Conservation (phyloP, 148 eudicot species). For the Talinum fruticosum region DNA sequence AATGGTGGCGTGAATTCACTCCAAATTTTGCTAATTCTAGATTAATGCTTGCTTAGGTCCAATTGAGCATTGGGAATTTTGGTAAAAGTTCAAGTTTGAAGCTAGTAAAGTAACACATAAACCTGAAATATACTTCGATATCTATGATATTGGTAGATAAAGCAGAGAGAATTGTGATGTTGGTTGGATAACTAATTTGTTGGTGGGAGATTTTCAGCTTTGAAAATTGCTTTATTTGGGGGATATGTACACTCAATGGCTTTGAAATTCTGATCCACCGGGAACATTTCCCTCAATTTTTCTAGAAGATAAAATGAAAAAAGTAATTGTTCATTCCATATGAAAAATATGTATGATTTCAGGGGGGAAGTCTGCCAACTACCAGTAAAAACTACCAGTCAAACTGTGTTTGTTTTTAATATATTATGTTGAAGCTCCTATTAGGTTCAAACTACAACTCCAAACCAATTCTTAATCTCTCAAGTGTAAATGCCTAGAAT, state of each 20-base stretch:
- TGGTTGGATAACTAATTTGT: not conserved
- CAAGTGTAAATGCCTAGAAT: not conserved
- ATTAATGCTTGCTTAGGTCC: not conserved
- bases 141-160: not conserved
- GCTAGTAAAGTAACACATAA: not conserved
- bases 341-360: not conserved
- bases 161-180: not conserved
- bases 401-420: not conserved
- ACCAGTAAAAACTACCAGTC: not conserved
- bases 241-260: not conserved
- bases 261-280: not conserved
- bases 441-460: not conserved
- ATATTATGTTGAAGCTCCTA: not conserved
- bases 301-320: not conserved
- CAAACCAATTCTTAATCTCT: not conserved
- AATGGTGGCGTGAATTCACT: not conserved
- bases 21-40: not conserved
- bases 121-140: not conserved
- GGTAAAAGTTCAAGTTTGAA: not conserved
- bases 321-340: not conserved
- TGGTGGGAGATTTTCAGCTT: not conserved
- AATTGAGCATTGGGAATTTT: not conserved
- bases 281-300: not conserved
- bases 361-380: no score
- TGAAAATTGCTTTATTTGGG: not conserved